Percentiles rank a stretch among this genome's conserved stretches.
Evolutionary conservation across 2,329 filamentous ascomycete genomes (phyloP).

Genomic region (Laburnicola sp.): DNA sequence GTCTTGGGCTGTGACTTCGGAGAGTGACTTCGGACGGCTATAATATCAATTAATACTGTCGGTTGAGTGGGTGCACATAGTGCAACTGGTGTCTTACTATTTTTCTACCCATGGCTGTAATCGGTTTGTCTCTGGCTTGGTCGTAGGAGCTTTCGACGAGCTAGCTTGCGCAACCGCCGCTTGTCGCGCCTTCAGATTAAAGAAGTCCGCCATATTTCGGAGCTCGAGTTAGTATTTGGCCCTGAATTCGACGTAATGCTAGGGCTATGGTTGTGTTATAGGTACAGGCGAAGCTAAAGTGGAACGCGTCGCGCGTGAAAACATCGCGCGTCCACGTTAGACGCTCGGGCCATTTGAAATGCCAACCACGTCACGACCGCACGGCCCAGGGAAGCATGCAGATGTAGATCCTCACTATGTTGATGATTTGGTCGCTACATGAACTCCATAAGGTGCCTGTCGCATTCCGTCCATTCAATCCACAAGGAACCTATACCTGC

Average conservation of each 20-base stretch:
- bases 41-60: conserved; percentile 14
- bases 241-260: background rate
- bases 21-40: conserved; percentile 89
- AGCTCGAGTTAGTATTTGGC: conserved; percentile 1
- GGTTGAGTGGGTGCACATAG: background rate
- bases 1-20: conserved; percentile 95
- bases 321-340: conserved; percentile 38
- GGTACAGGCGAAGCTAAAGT: conserved; percentile 33
- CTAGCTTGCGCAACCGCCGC: conserved; percentile 72
- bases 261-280: background rate
- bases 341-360: conserved; percentile 20
- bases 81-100: conserved; percentile 66
- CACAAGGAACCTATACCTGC: conserved; percentile 1
- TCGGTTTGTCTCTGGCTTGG: conserved; percentile 64
- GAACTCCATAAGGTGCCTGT: no score
- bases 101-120: conserved; percentile 98
- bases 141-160: conserved; percentile 67
- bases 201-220: conserved; percentile 79
- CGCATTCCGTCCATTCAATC: background rate
- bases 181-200: conserved; percentile 87
- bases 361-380: conserved; percentile 22
- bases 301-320: conserved; percentile 35
- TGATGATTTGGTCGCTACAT: no score
- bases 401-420: no score
- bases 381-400: no score